A percentile compares a stretch with the other conserved stretches of the same genome.
phyloP scores from a whole-genome alignment of 2,329 filamentous ascomycete genomes.

The Xylaria sp. region DNA sequence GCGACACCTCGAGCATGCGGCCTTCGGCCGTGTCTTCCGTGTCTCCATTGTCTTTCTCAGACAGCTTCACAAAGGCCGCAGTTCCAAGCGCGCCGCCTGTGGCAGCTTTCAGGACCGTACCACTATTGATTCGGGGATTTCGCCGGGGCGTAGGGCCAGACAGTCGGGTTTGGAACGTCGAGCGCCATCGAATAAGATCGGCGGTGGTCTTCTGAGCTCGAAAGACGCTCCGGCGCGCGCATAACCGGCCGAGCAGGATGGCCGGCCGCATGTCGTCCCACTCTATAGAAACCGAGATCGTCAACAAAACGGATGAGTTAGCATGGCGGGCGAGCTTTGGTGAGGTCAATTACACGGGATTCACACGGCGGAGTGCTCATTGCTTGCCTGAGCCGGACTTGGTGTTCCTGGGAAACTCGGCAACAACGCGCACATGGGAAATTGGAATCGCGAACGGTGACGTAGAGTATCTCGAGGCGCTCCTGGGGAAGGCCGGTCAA shows the following conservation, averaged over 20 bases:
- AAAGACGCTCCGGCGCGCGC: conserved; percentile 41
- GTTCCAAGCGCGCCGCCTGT: conserved; percentile 54
- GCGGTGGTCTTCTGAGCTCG: conserved; percentile 17
- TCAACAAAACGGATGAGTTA: conserved; percentile 6
- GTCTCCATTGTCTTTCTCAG: conserved; percentile 55
- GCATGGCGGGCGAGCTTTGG: conserved; percentile 16
- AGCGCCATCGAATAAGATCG: conserved; percentile 23
- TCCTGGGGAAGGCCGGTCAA: background rate
- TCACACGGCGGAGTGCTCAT: background rate
- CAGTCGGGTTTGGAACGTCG: conserved; percentile 23
- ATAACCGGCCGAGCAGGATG: conserved; percentile 48
- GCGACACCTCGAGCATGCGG: conserved; percentile 84
- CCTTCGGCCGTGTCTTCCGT: conserved; percentile 70
- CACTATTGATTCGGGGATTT: conserved; percentile 29
- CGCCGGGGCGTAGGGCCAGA: conserved; percentile 6
- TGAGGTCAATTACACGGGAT: conserved; percentile 19
- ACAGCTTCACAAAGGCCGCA: conserved; percentile 59
- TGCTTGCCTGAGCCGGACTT: background rate
- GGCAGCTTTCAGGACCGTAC: conserved; percentile 43
- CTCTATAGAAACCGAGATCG: conserved; percentile 27
- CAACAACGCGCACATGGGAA: conserved; percentile 3
- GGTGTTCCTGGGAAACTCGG: background rate
- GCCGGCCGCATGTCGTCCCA: conserved; percentile 47
- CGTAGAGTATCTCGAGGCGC: conserved; percentile 12
- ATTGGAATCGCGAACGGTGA: conserved; percentile 15